These are phyloP conservation scores for Elongisporangium prolatum DNA, from an alignment of 352 stramenopile genomes.

Conservation along the genomic window DNA sequence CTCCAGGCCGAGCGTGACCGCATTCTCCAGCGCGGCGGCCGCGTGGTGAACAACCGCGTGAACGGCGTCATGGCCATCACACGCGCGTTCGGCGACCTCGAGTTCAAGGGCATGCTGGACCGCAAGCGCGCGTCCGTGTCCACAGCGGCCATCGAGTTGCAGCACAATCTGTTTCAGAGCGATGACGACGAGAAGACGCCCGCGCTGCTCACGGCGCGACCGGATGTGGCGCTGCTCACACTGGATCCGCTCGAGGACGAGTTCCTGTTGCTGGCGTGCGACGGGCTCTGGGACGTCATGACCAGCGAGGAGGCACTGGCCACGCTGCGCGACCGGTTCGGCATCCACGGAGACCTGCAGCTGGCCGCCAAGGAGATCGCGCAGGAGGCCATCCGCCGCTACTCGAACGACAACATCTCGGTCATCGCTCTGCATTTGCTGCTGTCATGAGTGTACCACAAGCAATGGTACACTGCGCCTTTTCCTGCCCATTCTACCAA, in stretches of 20 bases:
- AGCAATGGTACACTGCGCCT: not conserved
- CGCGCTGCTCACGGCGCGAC: constrained; percentile 41
- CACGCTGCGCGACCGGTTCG: constrained; percentile 47
- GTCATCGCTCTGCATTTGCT: constrained; percentile 37
- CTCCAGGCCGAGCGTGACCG: constrained; percentile 38
- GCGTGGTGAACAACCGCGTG: constrained; percentile 78
- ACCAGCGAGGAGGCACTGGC: constrained; percentile 52
- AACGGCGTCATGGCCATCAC: constrained; percentile 86
- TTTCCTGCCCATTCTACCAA: not conserved
- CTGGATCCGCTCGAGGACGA: constrained; percentile 34
- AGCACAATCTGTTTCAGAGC: constrained; percentile 26
- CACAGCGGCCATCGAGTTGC: constrained; percentile 10
- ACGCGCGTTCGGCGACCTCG: constrained; percentile 75
- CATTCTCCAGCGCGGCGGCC: constrained; percentile 47
- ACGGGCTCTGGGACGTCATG: constrained; percentile 84
- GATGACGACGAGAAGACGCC: constrained; percentile 49
- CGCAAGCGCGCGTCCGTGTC: constrained; percentile 8
- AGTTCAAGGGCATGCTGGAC: constrained; percentile 63
- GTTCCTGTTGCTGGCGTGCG: constrained; percentile 75
- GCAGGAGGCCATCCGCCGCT: constrained; percentile 63
- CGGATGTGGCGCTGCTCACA: constrained; percentile 39
- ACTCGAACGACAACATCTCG: constrained; percentile 82
- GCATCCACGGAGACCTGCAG: constrained; percentile 47
- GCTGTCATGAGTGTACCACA: not conserved
- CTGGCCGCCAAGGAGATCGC: constrained; percentile 65